Evolutionary conservation across 345 rosid genomes (phyloP).

Genomic region (Microthlaspi erraticum): DNA sequence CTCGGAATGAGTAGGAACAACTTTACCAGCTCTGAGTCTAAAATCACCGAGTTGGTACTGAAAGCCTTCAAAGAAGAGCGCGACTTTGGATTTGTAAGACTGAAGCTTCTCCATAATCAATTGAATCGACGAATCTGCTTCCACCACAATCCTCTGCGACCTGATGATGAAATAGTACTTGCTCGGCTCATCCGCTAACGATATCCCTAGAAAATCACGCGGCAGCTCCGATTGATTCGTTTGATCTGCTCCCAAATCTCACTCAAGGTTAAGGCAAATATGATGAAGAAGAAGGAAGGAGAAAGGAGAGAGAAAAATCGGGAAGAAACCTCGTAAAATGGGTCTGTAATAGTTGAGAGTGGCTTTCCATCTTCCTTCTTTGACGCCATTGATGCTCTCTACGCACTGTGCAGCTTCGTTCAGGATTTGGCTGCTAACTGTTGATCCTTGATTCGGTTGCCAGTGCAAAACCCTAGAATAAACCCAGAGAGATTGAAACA

Average conservation of each 20-base stretch:
- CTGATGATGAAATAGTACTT: constrained; percentile 82
- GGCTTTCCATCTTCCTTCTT: constrained; percentile 93
- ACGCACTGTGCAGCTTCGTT: constrained; percentile 83
- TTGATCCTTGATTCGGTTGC: constrained; percentile 89
- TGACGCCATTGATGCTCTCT: constrained; percentile 84
- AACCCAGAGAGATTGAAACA: neutral
- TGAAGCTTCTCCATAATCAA: constrained; percentile 94
- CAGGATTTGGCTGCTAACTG: constrained; percentile 81
- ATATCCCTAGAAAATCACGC: constrained; percentile 81
- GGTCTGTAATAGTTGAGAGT: constrained; percentile 74
- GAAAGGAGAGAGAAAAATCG: neutral
- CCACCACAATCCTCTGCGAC: constrained; percentile 68
- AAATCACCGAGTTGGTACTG: constrained; percentile 91
- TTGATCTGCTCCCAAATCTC: constrained; percentile 8
- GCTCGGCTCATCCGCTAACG: constrained; percentile 74
- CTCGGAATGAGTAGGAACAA: constrained; percentile 79
- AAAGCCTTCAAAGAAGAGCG: constrained; percentile 85
- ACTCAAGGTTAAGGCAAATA: neutral
- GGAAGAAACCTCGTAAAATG: constrained; percentile 18
- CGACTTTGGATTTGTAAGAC: constrained; percentile 78
- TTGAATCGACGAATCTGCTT: constrained; percentile 83
- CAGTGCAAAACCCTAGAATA: constrained; percentile 87
- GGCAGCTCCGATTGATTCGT: constrained; percentile 76
- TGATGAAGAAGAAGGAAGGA: neutral
- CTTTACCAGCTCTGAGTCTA: constrained; percentile 87